Conservation (phyloP, 2,329 filamentous ascomycete genomes). For the Claviceps pazoutovae region DNA sequence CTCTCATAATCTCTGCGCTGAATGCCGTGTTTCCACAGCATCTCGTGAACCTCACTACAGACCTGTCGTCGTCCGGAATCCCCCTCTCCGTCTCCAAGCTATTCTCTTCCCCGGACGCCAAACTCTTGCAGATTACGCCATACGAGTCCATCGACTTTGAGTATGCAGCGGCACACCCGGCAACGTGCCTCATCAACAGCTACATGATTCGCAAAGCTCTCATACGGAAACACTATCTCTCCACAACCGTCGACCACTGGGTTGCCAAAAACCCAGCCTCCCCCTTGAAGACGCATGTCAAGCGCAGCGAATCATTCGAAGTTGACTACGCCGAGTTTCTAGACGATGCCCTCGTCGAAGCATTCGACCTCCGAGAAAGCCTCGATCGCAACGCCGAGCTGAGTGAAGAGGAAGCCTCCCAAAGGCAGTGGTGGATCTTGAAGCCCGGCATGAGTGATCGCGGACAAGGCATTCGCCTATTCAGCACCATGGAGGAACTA, state of each 20-base stretch:
- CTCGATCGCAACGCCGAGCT: constrained; percentile 47
- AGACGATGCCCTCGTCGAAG: constrained; percentile 82
- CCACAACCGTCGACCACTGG: constrained; percentile 73
- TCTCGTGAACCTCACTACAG: constrained; percentile 41
- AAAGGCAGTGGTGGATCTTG: constrained; percentile 87
- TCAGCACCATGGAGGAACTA: constrained; percentile 74
- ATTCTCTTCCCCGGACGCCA: constrained; percentile 21
- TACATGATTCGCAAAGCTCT: constrained; percentile 94
- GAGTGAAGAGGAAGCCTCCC: constrained; percentile 12
- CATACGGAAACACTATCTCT: constrained; percentile 90
- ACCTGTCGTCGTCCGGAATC: constrained; percentile 17
- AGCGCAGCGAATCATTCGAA: constrained; percentile 74
- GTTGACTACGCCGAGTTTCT: constrained; percentile 94
- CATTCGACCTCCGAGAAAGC: constrained; percentile 72
- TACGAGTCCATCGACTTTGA: constrained; percentile 87
- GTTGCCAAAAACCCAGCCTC: constrained; percentile 67
- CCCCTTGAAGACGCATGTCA: constrained; percentile 54
- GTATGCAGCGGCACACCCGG: constrained; percentile 47
- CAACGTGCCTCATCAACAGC: constrained; percentile 61
- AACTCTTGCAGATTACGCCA: constrained; percentile 63
- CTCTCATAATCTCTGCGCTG: constrained; percentile 65
- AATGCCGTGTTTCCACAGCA: constrained; percentile 41
- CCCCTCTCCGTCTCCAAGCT: constrained; percentile 22
- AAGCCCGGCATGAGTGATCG: constrained; percentile 97
- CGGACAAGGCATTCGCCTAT: constrained; percentile 83